Evolutionary conservation across 352 stramenopile genomes (phyloP), one percentile per base, ranked within the genome.

Genomic region (Phytophthora europaea): DNA sequence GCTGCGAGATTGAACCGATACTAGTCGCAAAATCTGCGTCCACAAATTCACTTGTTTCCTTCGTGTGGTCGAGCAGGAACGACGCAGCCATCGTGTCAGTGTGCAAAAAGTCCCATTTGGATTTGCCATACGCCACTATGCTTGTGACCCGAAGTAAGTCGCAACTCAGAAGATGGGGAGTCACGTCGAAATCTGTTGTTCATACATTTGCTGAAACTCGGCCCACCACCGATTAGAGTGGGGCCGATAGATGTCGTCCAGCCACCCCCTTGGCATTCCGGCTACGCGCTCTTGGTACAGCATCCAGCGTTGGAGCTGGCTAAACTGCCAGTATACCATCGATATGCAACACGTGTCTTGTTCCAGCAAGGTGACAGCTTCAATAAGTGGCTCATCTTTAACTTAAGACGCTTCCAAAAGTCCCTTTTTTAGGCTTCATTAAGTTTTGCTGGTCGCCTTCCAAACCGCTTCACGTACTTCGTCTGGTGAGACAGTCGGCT

Each of bases 41-140:
- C 22, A 67, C 61, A 33, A 67, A 60, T 15, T 45, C 61, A 5
- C 20, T 16, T 20, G 3, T 43, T 20, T 1, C 52, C 61, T 60
- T 67, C 16, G 34, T 67, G 7, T 59, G 50, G 22, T 55, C 50
- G 10, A 67, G 34, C 28, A 59, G 20, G 26, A 60, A 67, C 4
- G 50, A 67, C 20, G 28, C 36, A 15, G 50, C 61, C 50, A 60
- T 67, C 15, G 61, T 60, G 20, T 67, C 48, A 0, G 60, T 60
- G 50, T 60, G 60, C 47, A 67, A 18, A 18, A 43, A 16, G 6
- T 1, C 3, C 36, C 36, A 10, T 16, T 43, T 43, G 9, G 36
- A 1, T 16, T 12, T 43, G 7, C 6, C 13, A 12, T 8, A 43
- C 36, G 9, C 7, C 36, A 12, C 10, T 16, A 43, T 43, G n/a